These are phyloP conservation scores for Penicillium sp. DNA, from an alignment of 2,329 filamentous ascomycete genomes.

Conservation along the genomic window DNA sequence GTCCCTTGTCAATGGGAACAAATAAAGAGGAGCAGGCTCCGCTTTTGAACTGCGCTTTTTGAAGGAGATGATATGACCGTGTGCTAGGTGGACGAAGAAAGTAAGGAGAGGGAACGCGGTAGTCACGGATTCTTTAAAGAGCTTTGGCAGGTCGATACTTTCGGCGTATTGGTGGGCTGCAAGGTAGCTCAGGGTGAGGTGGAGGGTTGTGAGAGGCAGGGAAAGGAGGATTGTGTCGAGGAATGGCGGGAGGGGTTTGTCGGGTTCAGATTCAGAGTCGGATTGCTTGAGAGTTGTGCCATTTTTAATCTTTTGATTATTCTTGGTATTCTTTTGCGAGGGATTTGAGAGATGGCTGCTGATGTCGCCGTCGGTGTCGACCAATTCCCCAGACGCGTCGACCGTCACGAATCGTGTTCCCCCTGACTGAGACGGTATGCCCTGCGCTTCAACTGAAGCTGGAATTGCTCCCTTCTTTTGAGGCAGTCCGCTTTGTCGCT, in stretches of 20 bases:
- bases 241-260: conserved; percentile 35
- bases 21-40: conserved; percentile 4
- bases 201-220: conserved; percentile 43
- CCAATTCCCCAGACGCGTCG: conserved; percentile 26
- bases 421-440: conserved; percentile 9
- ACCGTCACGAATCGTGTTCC: conserved; percentile 37
- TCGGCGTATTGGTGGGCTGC: conserved; percentile 49
- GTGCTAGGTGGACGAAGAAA: conserved; percentile 45
- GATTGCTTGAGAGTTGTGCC: neutral
- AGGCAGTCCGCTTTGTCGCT: conserved; percentile 39
- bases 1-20: conserved; percentile 28
- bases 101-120: conserved; percentile 44
- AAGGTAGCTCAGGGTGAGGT: conserved; percentile 47
- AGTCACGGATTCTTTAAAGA: conserved; percentile 37
- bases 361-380: conserved; percentile 18
- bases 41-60: conserved; percentile 5
- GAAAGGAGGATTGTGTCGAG: conserved; percentile 46
- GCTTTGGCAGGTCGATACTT: conserved; percentile 31
- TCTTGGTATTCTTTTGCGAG: conserved; percentile 1
- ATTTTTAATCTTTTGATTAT: neutral
- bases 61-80: conserved; percentile 44
- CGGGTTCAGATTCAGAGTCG: conserved; percentile 15
- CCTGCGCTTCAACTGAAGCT: conserved; percentile 1
- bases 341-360: conserved; percentile 10
- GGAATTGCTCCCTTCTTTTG: neutral